These are phyloP conservation scores for Boletus reticulatus DNA, from an alignment of 768 basidiomycete genomes.

Conservation along the genomic window DNA sequence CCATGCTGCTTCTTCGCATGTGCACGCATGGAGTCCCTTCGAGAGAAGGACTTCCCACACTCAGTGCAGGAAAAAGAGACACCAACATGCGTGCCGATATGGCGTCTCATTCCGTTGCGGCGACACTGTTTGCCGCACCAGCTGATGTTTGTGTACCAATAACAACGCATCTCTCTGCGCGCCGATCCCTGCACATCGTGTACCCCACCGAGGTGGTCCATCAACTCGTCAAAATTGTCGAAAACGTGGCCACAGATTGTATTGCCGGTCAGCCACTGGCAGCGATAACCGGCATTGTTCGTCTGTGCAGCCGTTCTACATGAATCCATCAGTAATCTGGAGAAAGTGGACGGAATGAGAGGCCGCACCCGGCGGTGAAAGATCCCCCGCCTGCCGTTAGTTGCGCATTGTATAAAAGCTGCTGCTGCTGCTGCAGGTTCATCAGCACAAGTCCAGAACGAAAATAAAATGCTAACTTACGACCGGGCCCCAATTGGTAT, in stretches of 20 bases:
- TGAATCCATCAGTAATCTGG: neutral
- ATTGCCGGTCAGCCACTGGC: conserved; percentile 1
- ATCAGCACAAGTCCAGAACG: neutral
- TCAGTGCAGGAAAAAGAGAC: neutral
- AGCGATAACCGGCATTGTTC: neutral
- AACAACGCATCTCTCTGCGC: neutral
- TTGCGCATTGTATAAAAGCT: neutral
- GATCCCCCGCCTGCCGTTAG: neutral
- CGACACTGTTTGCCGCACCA: neutral
- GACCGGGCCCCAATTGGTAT: neutral
- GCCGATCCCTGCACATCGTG: conserved; percentile 10
- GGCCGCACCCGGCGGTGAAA: neutral
- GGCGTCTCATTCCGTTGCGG: conserved; percentile 2
- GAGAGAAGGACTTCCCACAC: conserved; percentile 4
- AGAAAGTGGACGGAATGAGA: neutral
- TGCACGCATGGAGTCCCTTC: neutral
- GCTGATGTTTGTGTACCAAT: conserved; percentile 6
- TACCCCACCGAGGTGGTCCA: neutral
- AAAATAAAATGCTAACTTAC: neutral
- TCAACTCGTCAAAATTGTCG: neutral
- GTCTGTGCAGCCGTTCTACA: neutral
- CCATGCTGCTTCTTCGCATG: conserved; percentile 4
- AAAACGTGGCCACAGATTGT: neutral
- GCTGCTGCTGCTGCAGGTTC: neutral
- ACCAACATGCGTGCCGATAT: conserved; percentile 3